phyloP scores from a whole-genome alignment of 257 asterid species.

The Mitragyna speciosa region DNA sequence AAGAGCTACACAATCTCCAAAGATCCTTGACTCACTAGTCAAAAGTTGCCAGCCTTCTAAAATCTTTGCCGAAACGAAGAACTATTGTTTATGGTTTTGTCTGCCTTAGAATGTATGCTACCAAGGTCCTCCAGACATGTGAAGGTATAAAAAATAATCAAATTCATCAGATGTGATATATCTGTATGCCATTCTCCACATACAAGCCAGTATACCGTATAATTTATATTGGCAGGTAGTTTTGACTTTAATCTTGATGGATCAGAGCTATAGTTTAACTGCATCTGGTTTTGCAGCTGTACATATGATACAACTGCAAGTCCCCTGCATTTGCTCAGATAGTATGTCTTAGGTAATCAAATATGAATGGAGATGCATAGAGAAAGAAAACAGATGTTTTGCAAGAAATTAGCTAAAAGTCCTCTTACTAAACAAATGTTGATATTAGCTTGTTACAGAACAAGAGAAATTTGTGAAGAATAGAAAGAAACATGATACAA shows the following conservation, averaged over 20 bases:
- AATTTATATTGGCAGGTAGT: neutral
- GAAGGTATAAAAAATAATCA: neutral
- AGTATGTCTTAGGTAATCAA: neutral
- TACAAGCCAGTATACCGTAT: neutral
- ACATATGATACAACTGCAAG: neutral
- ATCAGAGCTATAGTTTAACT: neutral
- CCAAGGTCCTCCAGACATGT: neutral
- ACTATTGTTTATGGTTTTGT: neutral
- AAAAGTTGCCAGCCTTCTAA: constrained; percentile 15
- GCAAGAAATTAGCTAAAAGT: neutral
- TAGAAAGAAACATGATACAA: neutral
- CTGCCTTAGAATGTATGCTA: neutral
- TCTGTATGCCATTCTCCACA: neutral
- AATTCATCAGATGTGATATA: neutral
- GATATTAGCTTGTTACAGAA: neutral
- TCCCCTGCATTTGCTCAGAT: neutral
- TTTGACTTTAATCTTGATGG: neutral
- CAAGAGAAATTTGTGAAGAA: neutral
- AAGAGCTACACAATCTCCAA: constrained; percentile 12
- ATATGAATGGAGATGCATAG: neutral
- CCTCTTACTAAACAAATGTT: neutral
- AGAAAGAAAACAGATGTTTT: neutral
- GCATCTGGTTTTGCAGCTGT: neutral
- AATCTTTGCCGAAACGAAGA: neutral
- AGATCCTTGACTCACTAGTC: neutral